These are phyloP conservation scores for Cyclospora cayetanensis DNA, from an alignment of 169 alveolate genomes.

Conservation along the genomic window DNA sequence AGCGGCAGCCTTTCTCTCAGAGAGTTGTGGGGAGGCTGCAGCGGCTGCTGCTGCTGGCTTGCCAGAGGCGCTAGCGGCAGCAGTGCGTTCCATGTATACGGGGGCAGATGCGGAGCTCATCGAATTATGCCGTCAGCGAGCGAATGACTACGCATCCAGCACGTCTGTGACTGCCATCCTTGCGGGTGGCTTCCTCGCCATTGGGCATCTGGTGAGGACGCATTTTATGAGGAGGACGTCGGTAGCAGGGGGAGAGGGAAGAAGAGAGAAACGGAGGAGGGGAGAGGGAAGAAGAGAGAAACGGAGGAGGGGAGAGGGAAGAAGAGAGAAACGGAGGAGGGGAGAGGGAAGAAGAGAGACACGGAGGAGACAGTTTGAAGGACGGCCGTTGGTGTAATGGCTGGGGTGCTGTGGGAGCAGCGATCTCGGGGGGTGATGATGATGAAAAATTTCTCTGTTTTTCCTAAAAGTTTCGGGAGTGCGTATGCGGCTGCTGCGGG, in stretches of 20 bases:
- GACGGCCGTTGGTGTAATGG: too few relatives aligned
- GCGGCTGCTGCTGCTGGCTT: not conserved
- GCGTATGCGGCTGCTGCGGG: not conserved
- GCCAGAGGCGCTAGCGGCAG: conserved; percentile 45
- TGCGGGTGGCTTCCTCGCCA: conserved; percentile 77
- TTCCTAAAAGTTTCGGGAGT: not conserved
- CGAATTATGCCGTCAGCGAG: conserved; percentile 73
- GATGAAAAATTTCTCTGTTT: not conserved
- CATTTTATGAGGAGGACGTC: conserved; percentile 1
- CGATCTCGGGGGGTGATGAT: not conserved
- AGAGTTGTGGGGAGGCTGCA: not conserved
- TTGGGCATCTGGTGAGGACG: conserved; percentile 82
- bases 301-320: not conserved
- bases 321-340: not conserved
- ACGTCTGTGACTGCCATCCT: conserved; percentile 84
- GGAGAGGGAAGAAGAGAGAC: too few relatives aligned
- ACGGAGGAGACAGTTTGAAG: too few relatives aligned
- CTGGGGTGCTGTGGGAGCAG: too few relatives aligned
- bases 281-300: not conserved
- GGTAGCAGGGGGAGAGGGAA: not conserved
- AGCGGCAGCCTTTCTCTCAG: not conserved
- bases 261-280: not conserved
- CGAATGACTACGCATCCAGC: conserved; percentile 83
- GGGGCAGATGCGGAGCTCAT: conserved; percentile 79
- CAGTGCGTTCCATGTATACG: conserved; percentile 74